Base-by-base conservation (phyloP, 371 early-diverging fungal species). In the Mucor plumbeus region DNA sequence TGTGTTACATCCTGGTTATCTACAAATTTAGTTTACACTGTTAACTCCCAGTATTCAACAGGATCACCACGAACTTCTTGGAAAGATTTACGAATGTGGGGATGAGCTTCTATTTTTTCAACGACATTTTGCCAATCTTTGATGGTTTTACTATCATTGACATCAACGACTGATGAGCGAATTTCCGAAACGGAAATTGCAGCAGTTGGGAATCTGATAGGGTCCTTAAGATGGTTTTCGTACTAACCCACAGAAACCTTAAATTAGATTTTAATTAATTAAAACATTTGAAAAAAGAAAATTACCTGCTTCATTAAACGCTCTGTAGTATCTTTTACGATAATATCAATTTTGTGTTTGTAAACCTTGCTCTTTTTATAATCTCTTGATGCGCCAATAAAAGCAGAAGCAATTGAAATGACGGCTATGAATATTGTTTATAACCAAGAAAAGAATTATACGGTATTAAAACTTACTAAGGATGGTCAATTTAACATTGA, bases 41-140 rank as follows among this genome's bases (percentile, higher is more conserved):
- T 61, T 14, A 72, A 31, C 44, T 68, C 72, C 72, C 72, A 72
- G 41, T 54, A 65, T 41, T 68, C 72, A 4, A 68, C 72, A 21
- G 62, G 65, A 34, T 72, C 69, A 11, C 72, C 72, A 53, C 61
- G 54, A 0, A 62, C 44, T 65, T 72, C 72, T 6, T 39, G 53
- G 10, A 72, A 61, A 0, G 68, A 65, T 43, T 43, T 61, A 26
- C 61, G 21, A 33, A 72, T 35, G 44, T 64, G 55, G 11, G 72
- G 72, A 50, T 72, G 61, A 1, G 17, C 10, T 34, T 61, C 19
- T 3, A 68, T 43, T 38, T 63, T 19, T 15, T 64, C 34, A 5
- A 62, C 57, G 7, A 72, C 72, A 1, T 40, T 38, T 8, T 61
- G 58, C 72, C 72, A 72, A 11, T 72, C 72, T 6, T 36, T 21